These are phyloP conservation scores for Volvox reticuliferus DNA, from an alignment of 139 green algal genomes.

Conservation along the genomic window DNA sequence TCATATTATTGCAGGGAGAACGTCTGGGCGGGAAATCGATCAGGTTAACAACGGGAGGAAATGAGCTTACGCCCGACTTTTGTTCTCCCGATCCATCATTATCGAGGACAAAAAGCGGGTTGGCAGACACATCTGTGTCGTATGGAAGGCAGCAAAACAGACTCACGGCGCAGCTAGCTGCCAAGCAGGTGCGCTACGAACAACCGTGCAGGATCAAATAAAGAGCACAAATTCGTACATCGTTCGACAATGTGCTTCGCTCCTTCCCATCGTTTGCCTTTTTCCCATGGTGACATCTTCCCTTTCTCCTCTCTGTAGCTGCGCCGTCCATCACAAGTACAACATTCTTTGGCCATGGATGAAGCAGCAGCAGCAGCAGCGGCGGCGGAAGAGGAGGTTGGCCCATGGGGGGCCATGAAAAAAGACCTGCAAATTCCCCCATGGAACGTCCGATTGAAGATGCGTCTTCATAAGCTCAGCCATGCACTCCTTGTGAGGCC, in stretches of 20 bases:
- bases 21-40: neutral
- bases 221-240: too few species aligned
- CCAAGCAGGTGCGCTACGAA: constrained; percentile 10
- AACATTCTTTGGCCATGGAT: neutral
- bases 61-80: neutral
- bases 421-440: neutral
- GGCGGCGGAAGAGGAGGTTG: neutral
- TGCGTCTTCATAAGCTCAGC: neutral
- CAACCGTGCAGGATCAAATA: too few species aligned
- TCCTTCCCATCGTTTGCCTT: too few species aligned
- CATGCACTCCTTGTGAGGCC: neutral
- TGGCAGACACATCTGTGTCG: neutral
- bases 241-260: too few species aligned
- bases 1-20: neutral
- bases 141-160: constrained; percentile 18
- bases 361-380: neutral
- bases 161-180: constrained; percentile 1
- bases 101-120: neutral
- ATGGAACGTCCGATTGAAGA: neutral
- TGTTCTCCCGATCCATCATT: neutral
- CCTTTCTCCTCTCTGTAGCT: neutral
- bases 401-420: neutral
- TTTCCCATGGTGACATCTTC: neutral
- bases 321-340: constrained; percentile 2
- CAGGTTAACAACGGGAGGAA: too few species aligned